Conservation (phyloP, 176 grass and related monocot genomes). For the Hyparrhenia diplandra region DNA sequence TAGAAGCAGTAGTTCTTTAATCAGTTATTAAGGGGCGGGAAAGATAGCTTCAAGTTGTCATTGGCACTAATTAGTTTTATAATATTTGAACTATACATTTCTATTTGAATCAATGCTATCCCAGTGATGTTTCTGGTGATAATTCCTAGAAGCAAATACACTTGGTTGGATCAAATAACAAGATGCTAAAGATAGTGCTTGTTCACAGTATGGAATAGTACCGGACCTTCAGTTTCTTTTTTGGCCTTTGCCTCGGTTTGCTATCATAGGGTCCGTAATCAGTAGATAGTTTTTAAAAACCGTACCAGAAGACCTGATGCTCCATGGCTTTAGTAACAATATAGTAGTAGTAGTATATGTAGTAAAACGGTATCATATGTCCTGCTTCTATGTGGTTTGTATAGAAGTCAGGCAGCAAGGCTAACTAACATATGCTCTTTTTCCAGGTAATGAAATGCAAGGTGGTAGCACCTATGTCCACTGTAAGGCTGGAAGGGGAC, state of each 20-base stretch:
- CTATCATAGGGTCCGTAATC: not conserved
- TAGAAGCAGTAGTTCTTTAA: not conserved
- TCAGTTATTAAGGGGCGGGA: not conserved
- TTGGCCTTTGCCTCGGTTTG: too few relatives aligned
- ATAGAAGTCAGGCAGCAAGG: not conserved
- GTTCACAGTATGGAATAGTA: not conserved
- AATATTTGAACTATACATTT: not conserved
- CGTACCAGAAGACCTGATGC: not conserved
- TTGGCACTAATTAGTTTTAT: not conserved
- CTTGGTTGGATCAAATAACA: not conserved
- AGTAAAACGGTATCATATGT: not conserved
- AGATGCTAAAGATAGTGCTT: not conserved
- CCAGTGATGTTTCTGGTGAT: not conserved
- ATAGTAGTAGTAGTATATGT: not conserved
- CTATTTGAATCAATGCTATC: not conserved
- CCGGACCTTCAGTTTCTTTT: not conserved
- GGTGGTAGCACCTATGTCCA: slow-evolving; percentile 76
- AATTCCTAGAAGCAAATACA: not conserved
- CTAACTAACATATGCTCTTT: not conserved
- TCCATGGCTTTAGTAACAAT: not conserved
- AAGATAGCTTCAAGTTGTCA: slow-evolving; percentile 4
- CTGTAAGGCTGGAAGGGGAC: slow-evolving; percentile 91
- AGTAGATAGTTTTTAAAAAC: not conserved
- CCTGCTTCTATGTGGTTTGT: not conserved
- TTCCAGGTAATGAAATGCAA: slow-evolving; percentile 48